Evolutionary conservation across 2,329 filamentous ascomycete genomes (phyloP), one percentile per base, ranked within the genome.

Genomic region (Pseudogymnoascus sp.): DNA sequence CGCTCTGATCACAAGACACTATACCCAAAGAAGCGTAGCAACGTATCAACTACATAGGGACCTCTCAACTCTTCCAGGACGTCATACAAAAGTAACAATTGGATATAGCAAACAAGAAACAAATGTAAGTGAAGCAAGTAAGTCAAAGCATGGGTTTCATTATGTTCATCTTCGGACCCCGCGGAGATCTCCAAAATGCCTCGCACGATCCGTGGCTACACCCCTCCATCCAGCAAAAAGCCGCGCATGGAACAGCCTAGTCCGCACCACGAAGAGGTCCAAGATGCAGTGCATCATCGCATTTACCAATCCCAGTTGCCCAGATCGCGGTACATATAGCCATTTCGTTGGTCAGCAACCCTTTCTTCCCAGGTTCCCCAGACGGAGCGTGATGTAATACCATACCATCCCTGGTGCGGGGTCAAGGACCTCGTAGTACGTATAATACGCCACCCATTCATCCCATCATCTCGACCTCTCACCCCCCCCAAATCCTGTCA

Each of bases 361-460:
- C 44, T 5, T 21, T 21, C 47, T 33, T 33, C 29, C 47, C 47
- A 54, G 47, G 47, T 54, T 54, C 47, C 47, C 26, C 47, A 54
- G 47, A 54, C 26, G 29, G 9, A 47, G 26, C 8, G 47, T 54
- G 47, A 54, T 54, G 47, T 54, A 54, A 54, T 54, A 54, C 33
- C 26, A 54, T 21, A 21, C 21, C 21, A 21, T 21, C 26, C 29
- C 31, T 33, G 10, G 47, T 54, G 47, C 47, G 47, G 47, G 47
- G 47, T 54, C 47, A 54, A 54, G n/a, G n/a, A 54, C 47, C 47
- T 54, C 47, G 40, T 21, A 17, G 47, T 54, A 54, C 47, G 44
- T 54, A 54, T 54, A 54, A 54, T 21, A 54, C 47, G 47, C 47
- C 47, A 54, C 47, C 44, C 44, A 13, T 15, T 15, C 26, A 31